Evolutionary conservation across 164 flowering plant genomes (phyloP).

Genomic region (Aristolochia fimbriata): DNA sequence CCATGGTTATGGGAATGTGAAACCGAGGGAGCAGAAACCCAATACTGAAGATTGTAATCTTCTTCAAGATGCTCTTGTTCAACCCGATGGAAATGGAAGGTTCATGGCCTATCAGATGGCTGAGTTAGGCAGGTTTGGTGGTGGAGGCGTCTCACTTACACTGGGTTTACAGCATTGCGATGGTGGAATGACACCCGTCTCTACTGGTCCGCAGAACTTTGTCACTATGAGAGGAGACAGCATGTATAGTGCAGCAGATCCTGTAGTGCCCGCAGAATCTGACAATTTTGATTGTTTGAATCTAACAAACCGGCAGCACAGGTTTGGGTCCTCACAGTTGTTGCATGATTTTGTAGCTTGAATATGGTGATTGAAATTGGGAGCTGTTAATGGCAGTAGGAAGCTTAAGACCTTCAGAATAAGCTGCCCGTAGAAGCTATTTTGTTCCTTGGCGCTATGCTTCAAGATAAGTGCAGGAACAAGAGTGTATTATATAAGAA

Average conservation of each 20-base stretch:
- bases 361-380: conserved; percentile 7
- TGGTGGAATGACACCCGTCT: conserved; percentile 36
- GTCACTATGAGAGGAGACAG: conserved; percentile 42
- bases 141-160: conserved; percentile 62
- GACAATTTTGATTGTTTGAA: conserved; percentile 50
- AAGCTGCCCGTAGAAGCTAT: conserved; percentile 7
- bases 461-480: neutral
- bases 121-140: conserved; percentile 57
- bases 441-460: conserved; percentile 10
- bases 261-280: conserved; percentile 30
- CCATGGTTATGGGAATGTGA: conserved; percentile 26
- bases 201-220: conserved; percentile 36
- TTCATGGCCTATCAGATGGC: conserved; percentile 55
- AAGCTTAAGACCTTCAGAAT: conserved; percentile 9
- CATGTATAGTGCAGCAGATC: conserved; percentile 34
- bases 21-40: conserved; percentile 26
- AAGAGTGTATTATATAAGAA: conserved; percentile 17
- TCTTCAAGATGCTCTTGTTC: conserved; percentile 33
- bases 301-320: conserved; percentile 41
- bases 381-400: conserved; percentile 3
- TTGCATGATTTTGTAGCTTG: conserved; percentile 76
- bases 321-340: conserved; percentile 54
- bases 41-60: conserved; percentile 24
- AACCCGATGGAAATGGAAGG: conserved; percentile 31
- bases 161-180: conserved; percentile 76